Evolutionary conservation across 257 asterid genomes (phyloP).

Genomic region (Lavandula angustifolia): DNA sequence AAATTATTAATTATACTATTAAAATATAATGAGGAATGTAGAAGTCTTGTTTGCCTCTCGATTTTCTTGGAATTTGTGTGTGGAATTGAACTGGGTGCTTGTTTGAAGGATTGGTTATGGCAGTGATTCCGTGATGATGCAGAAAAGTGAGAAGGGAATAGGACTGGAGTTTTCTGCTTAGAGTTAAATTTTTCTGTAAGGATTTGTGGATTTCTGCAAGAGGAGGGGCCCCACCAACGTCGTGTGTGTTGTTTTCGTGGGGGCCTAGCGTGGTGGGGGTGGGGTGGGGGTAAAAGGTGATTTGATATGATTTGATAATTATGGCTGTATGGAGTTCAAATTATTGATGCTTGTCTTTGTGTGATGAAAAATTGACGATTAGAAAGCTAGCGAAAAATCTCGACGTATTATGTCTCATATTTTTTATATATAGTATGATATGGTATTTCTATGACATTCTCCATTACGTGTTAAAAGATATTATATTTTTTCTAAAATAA

Average conservation of each 20-base stretch:
- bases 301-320: slow-evolving; percentile 36
- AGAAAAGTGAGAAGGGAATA: slow-evolving; percentile 28
- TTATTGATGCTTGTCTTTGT: slow-evolving; percentile 27
- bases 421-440: too few relatives aligned
- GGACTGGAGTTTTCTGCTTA: slow-evolving; percentile 11
- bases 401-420: too few relatives aligned
- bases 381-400: too few relatives aligned
- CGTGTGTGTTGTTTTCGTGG: background rate
- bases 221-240: slow-evolving; percentile 16
- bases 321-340: slow-evolving; percentile 25
- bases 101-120: slow-evolving; percentile 15
- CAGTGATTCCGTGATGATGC: slow-evolving; percentile 29
- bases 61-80: background rate
- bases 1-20: too few relatives aligned
- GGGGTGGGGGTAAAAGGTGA: slow-evolving; percentile 12
- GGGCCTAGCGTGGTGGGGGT: background rate
- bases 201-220: slow-evolving; percentile 31
- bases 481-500: too few relatives aligned
- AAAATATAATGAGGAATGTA: too few relatives aligned
- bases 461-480: too few relatives aligned
- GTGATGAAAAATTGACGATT: slow-evolving; percentile 13
- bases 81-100: slow-evolving; percentile 22
- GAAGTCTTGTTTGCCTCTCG: too few relatives aligned
- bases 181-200: slow-evolving; percentile 5
- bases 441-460: too few relatives aligned